Evolutionary conservation across 225 moss, liverwort and hornwort genomes (phyloP).

Genomic region (Bryoerythrophyllum caledonicum): DNA sequence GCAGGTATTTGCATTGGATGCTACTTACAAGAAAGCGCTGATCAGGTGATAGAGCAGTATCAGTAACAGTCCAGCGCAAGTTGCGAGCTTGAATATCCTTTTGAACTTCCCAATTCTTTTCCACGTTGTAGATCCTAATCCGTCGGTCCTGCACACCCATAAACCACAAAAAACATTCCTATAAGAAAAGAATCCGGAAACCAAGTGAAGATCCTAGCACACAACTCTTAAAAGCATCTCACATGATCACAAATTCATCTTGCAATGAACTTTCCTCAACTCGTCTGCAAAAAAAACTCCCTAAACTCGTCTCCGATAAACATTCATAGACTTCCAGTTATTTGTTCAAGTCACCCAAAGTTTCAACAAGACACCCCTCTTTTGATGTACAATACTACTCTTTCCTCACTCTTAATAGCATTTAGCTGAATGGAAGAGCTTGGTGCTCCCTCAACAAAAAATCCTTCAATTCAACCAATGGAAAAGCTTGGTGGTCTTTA

Average conservation of each 20-base stretch:
- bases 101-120: conserved; percentile 74
- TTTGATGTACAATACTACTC: too few relatives aligned
- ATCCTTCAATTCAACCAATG: too few relatives aligned
- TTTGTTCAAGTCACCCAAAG: too few relatives aligned
- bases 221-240: not conserved
- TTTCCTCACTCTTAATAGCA: too few relatives aligned
- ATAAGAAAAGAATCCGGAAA: too few relatives aligned
- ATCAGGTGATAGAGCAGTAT: conserved; percentile 81
- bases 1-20: not conserved
- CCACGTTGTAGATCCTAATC: conserved; percentile 81
- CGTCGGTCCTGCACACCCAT: conserved; percentile 52
- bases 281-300: not conserved
- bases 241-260: not conserved
- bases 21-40: conserved; percentile 76
- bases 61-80: conserved; percentile 87
- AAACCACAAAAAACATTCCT: not conserved
- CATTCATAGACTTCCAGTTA: too few relatives aligned
- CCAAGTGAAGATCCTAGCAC: not conserved
- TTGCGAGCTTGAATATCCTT: conserved; percentile 78
- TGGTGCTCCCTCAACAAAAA: too few relatives aligned
- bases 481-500: too few relatives aligned
- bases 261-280: not conserved
- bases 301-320: not conserved
- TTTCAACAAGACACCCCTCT: too few relatives aligned
- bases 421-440: too few relatives aligned